Base-by-base conservation (phyloP, 805 yeast species). In the Barnettozyma wickerhamii region DNA sequence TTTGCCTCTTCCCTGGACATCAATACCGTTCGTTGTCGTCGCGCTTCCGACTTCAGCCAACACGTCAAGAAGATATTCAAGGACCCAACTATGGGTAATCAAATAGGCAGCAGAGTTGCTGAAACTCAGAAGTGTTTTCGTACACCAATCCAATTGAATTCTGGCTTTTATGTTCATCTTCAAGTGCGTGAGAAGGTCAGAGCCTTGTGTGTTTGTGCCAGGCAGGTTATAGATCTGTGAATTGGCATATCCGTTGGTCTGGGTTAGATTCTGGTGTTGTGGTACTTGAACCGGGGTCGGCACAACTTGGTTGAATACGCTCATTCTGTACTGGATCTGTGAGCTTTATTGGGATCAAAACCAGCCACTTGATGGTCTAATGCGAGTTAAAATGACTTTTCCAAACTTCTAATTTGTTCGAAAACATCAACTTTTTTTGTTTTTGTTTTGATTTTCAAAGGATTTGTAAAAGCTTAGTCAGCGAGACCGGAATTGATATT, bases 141-240 rank as follows among this genome's bases (percentile, higher is more conserved):
- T 37, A 23, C 58, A 55, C 60, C 60, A 56, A n/a, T 56, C 57
- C 9, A 46, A 27, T 28, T 56, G 48, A 17, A 50, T 10, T 6
- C 52, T 43, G 2, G 57, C 59, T 13, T 38, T 42, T 23, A 55
- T 41, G 31, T 39, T 55, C 40, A 43, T 43, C 35, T 52, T 50
- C 23, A 56, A 37, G 33, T 55, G 57, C 12, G 57, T 53, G 21
- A 52, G 43, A 14, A 56, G 40, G 37, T 56, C 60, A 7, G 49
- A 40, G 7, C 57, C 55, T 21, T 43, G 49, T 13, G 36, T 43
- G 36, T 46, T 47, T 24, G 56, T 47, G 4, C 51, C 53, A 10
- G 48, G 52, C 5, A 44, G 44, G 21, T 49, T 45, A 38, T 47
- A 44, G 12, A 44, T 14, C 17, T 32, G 37, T 10, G 37, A 23